These are phyloP conservation scores for Echinochloa phyllopogon DNA, from an alignment of 176 grass and related monocot species.

Conservation along the genomic window DNA sequence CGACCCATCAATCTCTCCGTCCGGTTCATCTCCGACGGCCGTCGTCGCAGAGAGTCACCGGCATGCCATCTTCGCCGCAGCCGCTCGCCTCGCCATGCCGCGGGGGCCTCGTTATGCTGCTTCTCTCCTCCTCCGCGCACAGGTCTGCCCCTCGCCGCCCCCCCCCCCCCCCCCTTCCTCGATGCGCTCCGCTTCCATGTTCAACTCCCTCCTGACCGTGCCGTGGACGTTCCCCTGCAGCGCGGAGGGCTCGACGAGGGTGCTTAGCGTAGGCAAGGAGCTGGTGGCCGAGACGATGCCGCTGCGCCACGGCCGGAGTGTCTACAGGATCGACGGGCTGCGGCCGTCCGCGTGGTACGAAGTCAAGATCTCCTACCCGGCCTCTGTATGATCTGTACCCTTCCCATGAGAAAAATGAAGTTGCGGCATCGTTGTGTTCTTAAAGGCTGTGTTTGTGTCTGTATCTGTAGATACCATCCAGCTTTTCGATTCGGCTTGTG, in stretches of 20 bases:
- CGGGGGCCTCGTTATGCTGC: background rate
- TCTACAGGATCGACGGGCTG: constrained; percentile 66
- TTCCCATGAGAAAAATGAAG: background rate
- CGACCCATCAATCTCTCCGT: no score
- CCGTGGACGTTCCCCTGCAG: constrained; percentile 37
- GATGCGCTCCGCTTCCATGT: background rate
- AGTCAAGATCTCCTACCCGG: constrained; percentile 97
- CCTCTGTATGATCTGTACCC: constrained; percentile 64
- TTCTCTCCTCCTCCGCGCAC: background rate
- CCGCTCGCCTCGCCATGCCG: constrained; percentile 10
- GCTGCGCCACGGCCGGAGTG: constrained; percentile 46
- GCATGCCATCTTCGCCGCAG: constrained; percentile 23
- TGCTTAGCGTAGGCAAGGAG: constrained; percentile 70
- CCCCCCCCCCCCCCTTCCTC: background rate
- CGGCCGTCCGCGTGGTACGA: constrained; percentile 72
- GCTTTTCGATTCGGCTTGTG: constrained; percentile 64
- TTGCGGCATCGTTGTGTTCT: background rate
- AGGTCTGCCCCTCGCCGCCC: background rate
- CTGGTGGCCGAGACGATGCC: constrained; percentile 61
- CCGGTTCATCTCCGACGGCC: constrained; percentile 8
- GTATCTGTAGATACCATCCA: constrained; percentile 70
- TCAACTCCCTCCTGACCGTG: background rate
- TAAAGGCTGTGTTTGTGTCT: background rate
- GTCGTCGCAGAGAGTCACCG: background rate
- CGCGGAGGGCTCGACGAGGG: constrained; percentile 38